Base-by-base conservation (phyloP, 257 asterid species). In the Cordia subcordata region DNA sequence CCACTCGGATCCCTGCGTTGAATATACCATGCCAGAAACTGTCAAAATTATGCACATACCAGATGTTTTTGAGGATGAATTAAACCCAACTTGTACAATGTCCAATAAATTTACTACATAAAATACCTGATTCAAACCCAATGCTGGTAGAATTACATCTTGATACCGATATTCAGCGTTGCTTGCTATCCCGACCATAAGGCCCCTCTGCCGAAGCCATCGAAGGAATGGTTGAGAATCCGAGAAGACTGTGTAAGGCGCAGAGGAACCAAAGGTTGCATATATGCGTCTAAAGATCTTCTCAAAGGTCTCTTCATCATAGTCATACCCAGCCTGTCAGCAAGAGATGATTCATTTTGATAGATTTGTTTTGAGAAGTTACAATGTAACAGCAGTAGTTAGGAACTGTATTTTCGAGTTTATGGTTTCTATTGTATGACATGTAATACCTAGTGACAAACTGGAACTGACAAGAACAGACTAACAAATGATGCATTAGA, bases 251-350 rank as follows among this genome's bases (percentile, higher is more conserved):
- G 74, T 62, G 68, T 93, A 93, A 16, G 97, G 99, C 40, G 96
- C 96, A 20, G 96, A 69, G 68, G 99, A 93, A 63, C 99, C 99
- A 63, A 93, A 93, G 38, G 97, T 86, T 46, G 85, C 74, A 60
- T 93, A 93, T 61, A 93, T 77, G 73, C 95, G 94, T 65, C 79
- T 85, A 71, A 89, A 93, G 40, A 93, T 69, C 68, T 81, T 88
- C 77, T 93, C 95, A 15, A 93, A 89, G 50, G 94, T 93, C 79
- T 93, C 96, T 61, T 86, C 99, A 47, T 86, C 95, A 18, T 89
- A 93, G 60, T 89, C 91, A 65, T 89, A 93, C 63, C 99, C 99
- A 63, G 99, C 99, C 96, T 91, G 92, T 64, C 65, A 62, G 57
- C 50, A 62, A 63, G 44, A 67, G 47, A 51, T 33, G n/a, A 57